These are phyloP conservation scores for Xylariales sp. DNA, from an alignment of 2,329 filamentous ascomycete genomes.

Conservation along the genomic window DNA sequence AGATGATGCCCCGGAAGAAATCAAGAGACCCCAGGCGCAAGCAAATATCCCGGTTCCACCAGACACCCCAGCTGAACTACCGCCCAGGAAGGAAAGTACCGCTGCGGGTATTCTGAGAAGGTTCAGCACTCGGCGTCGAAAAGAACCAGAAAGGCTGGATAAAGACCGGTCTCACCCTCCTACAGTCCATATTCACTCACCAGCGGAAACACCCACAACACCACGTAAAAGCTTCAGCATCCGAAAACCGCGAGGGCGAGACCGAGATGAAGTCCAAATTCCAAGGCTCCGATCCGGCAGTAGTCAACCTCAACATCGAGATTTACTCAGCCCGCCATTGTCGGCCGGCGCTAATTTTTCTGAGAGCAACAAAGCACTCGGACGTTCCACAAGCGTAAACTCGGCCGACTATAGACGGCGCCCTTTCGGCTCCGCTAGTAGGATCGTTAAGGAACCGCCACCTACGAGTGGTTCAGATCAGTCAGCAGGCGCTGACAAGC, in stretches of 20 bases:
- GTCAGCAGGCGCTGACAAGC: slow-evolving; percentile 68
- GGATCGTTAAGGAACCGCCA: slow-evolving; percentile 72
- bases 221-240: slow-evolving; percentile 92
- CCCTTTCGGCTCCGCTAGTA: slow-evolving; percentile 57
- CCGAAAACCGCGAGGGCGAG: slow-evolving; percentile 64
- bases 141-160: slow-evolving; percentile 72
- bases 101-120: slow-evolving; percentile 86
- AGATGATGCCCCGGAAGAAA: slow-evolving; percentile 82
- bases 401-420: slow-evolving; percentile 83
- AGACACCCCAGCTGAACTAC: slow-evolving; percentile 69
- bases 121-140: slow-evolving; percentile 87
- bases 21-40: slow-evolving; percentile 72
- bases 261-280: slow-evolving; percentile 62
- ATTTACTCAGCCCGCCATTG: slow-evolving; percentile 79
- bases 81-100: slow-evolving; percentile 85
- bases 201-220: slow-evolving; percentile 71
- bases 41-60: slow-evolving; percentile 60
- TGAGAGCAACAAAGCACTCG: slow-evolving; percentile 75
- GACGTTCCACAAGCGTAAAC: slow-evolving; percentile 91
- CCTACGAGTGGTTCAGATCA: slow-evolving; percentile 84
- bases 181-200: slow-evolving; percentile 81
- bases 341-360: slow-evolving; percentile 67
- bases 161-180: slow-evolving; percentile 77
- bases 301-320: slow-evolving; percentile 79
- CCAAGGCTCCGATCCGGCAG: slow-evolving; percentile 65